Evolutionary conservation across 495 filamentous ascomycete genomes (phyloP), one percentile per base, ranked within the genome.

Genomic region (Hypoxylon cercidicola): DNA sequence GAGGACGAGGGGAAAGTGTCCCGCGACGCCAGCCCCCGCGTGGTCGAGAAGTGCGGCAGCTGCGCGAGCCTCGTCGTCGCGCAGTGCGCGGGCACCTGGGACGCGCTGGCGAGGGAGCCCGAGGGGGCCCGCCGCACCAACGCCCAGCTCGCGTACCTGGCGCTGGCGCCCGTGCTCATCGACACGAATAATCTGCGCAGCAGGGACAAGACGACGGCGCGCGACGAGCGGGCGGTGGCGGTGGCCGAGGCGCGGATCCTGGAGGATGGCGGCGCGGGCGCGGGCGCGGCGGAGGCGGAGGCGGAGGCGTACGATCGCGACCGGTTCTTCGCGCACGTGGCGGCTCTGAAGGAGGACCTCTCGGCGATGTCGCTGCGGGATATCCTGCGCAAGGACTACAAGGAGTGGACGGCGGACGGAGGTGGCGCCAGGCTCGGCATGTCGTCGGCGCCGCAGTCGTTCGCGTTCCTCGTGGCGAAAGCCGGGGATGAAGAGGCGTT

Each of bases 361-460:
- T 84, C 84, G 51, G 63, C 74, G 3, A 77, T 99, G 60, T 82
- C 79, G 2, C 71, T 95, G 58, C 74, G 84, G 2, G 96, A 97
- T 62, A 83, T 97, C 13, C 73, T 97, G 46, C 83, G 88, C 56
- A 93, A 96, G 64, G 95, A 99, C 75, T 99, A 95, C 76, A 99
- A 99, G 77, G 84, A 89, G 56, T 99, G 93, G 93, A 77, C 69
- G 25, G 7, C 25, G 3, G 25, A 3, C 4, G 93, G 92, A 68
- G 75, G 68, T 1, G 70, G 55, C 5, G 60, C 85, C 25, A 82
- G 77, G 16, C 74, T 99, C 8, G 95, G 95, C 1, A 90, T 97
- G 45, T 89, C 88, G 45, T 86, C 86, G 10, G 81, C 90, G 4
- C 87, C 93, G 23, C 89, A 88, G 66, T 81, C 87, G 0, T 77